Conservation (phyloP, 331 rosid genomes). For the Quercus lobata region DNA sequence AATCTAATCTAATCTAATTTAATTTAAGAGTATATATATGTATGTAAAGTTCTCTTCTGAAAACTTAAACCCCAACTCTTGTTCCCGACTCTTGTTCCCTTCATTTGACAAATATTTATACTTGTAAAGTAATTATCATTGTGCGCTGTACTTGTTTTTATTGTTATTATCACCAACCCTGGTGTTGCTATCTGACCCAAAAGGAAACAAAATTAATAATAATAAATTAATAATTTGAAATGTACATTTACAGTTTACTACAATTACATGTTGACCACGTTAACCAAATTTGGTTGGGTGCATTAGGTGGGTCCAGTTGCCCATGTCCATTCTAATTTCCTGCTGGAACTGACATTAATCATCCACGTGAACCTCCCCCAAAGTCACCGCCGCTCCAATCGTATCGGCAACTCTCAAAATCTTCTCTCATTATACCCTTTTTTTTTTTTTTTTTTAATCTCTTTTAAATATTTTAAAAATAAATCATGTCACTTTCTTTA, state of each 20-base stretch:
- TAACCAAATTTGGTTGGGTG: neutral
- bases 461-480: too few species aligned
- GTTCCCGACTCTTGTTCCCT: fast-evolving
- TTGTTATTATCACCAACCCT: too few species aligned
- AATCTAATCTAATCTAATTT: too few species aligned
- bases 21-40: too few species aligned
- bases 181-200: neutral
- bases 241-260: neutral
- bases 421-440: too few species aligned
- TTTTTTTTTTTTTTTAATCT: too few species aligned
- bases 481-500: too few species aligned
- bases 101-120: fast-evolving
- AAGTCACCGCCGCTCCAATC: neutral
- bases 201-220: neutral
- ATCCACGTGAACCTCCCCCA: neutral
- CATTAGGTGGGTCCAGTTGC: neutral
- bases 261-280: neutral
- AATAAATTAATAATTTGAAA: neutral
- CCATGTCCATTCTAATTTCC: too few species aligned
- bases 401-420: too few species aligned
- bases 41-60: fast-evolving
- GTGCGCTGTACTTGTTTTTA: neutral
- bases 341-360: too few species aligned
- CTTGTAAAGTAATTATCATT: fast-evolving
- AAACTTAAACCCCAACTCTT: too few species aligned